A percentile compares a stretch with the other conserved stretches of the same genome.
phyloP scores from a whole-genome alignment of 495 filamentous ascomycete genomes.

The Bryoglossum gracile region DNA sequence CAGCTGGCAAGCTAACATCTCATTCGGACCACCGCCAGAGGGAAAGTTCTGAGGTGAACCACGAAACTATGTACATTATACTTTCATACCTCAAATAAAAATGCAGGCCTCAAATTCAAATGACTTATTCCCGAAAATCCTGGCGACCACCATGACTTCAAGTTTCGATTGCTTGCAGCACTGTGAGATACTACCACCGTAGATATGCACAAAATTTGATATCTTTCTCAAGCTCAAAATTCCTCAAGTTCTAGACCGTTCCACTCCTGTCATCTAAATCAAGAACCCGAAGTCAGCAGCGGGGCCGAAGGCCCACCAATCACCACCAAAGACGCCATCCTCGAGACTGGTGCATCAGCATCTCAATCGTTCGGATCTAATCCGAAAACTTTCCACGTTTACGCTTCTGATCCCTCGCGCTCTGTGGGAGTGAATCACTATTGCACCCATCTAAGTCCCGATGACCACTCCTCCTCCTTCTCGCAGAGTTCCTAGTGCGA shows the following conservation, averaged over 20 bases:
- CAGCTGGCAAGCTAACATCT: neutral
- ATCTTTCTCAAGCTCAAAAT: too few relatives aligned
- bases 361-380: constrained; percentile 49
- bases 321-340: constrained; percentile 48
- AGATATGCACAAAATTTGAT: too few relatives aligned
- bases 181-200: too few relatives aligned
- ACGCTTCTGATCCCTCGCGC: constrained; percentile 28
- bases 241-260: too few relatives aligned
- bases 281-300: constrained; percentile 2
- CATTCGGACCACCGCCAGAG: constrained; percentile 1
- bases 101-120: neutral
- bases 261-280: neutral
- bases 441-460: constrained; percentile 31
- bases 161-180: too few relatives aligned
- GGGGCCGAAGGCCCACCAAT: constrained; percentile 42
- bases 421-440: constrained; percentile 34
- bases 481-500: constrained; percentile 1
- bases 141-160: neutral
- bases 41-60: constrained; percentile 6
- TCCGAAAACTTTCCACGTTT: constrained; percentile 35
- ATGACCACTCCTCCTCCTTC: constrained; percentile 51
- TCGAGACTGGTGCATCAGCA: constrained; percentile 57
- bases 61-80: neutral
- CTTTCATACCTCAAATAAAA: neutral
- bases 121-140: neutral